Conservation (phyloP, 345 rosid genomes). For the Aethionema arabicum region DNA sequence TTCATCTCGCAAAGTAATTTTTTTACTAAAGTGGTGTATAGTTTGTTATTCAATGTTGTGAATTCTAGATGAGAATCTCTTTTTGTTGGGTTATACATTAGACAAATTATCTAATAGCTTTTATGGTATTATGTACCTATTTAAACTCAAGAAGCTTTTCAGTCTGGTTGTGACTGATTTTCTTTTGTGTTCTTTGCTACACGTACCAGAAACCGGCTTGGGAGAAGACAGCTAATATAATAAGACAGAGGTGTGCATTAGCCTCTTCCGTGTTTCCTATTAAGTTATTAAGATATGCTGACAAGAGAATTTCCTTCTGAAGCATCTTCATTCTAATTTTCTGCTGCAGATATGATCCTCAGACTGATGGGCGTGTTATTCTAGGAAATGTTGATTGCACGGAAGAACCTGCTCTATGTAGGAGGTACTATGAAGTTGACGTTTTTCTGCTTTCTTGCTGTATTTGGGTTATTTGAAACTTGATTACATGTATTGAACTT, state of each 20-base stretch:
- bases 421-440: constrained; percentile 52
- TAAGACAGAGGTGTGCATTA: constrained; percentile 66
- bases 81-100: neutral
- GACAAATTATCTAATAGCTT: constrained; percentile 10
- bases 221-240: constrained; percentile 88
- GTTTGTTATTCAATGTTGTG: constrained; percentile 13
- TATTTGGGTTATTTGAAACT: constrained; percentile 17
- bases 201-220: constrained; percentile 85
- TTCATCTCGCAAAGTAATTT: neutral
- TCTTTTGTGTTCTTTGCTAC: constrained; percentile 8
- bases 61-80: constrained; percentile 8
- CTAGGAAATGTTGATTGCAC: constrained; percentile 92
- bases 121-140: constrained; percentile 4
- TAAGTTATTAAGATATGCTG: neutral
- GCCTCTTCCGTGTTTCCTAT: constrained; percentile 8
- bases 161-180: constrained; percentile 24
- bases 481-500: constrained; percentile 19
- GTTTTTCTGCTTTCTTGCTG: constrained; percentile 12
- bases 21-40: neutral
- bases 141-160: neutral
- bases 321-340: constrained; percentile 23
- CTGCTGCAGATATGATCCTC: constrained; percentile 80
- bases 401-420: constrained; percentile 64
- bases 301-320: constrained; percentile 17
- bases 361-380: constrained; percentile 88